phyloP scores from a whole-genome alignment of 129 eudicot species.

The Centaurea solstitialis region DNA sequence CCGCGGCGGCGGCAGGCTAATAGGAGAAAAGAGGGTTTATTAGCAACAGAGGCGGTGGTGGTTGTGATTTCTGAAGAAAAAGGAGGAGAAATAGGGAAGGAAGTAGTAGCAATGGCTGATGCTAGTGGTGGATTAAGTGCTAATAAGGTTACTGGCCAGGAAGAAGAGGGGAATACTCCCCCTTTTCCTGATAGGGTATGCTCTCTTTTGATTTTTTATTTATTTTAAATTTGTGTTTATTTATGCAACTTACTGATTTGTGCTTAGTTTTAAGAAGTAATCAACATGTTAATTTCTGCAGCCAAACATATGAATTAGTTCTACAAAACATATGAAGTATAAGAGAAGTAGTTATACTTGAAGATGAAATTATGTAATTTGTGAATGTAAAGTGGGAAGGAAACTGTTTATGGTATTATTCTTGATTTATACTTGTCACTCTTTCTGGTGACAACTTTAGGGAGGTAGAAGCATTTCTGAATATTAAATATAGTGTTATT shows the following conservation, averaged over 20 bases:
- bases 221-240: too few species aligned
- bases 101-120: constrained; percentile 47
- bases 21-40: constrained; percentile 10
- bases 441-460: background rate
- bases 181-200: constrained; percentile 80
- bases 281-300: background rate
- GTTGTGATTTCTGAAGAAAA: constrained; percentile 12
- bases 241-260: background rate
- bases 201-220: background rate
- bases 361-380: background rate
- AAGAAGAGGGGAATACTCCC: constrained; percentile 62
- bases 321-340: background rate
- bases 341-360: background rate
- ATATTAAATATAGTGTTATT: background rate
- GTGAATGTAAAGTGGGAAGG: background rate
- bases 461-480: background rate
- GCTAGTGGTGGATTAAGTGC: constrained; percentile 82
- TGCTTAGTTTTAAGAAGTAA: background rate
- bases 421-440: background rate
- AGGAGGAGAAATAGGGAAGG: background rate
- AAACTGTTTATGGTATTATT: background rate
- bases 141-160: constrained; percentile 48
- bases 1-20: constrained; percentile 2
- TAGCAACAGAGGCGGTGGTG: constrained; percentile 7
- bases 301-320: background rate